Evolutionary conservation across 805 yeast genomes (phyloP), one percentile per base, ranked within the genome.

Genomic region (Schwanniomyces yamadae): DNA sequence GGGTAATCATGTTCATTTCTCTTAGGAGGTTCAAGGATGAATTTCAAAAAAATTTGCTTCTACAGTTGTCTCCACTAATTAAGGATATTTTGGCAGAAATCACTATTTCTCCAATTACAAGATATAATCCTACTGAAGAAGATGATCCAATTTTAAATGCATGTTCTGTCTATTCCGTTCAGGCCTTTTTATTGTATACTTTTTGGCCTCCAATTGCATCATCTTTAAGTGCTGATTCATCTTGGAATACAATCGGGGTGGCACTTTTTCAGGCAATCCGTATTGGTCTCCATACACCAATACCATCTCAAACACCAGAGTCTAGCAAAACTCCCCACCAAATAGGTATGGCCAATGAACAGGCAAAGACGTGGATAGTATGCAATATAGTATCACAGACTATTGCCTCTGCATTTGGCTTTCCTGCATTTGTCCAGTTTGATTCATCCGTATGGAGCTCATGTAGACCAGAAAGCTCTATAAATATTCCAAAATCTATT

Each of bases 191-290:
- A 18, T 65, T 91, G 2, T 88, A 85, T 59, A 83, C 97, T 0
- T 79, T 83, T 56, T 91, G 98, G 99, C 98, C 98, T 0, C 96
- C 97, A 3, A 73, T 90, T 24, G 87, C 96, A 0, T 88, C 98
- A 0, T 89, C 97, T 0, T 71, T 93, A 31, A 85, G 95, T 59
- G 96, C 98, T 0, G 98, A 93, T 55, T 84, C 96, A 6, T 84
- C 95, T 4, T 91, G 97, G 95, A 87, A 85, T 55, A 87, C 97
- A 1, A 82, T 88, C 15, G 98, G 97, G 0, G 81, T 87, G 30
- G 98, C 98, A 4, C 70, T 89, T 49, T 87, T 86, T 59, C 96
- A 88, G 54, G 98, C 97, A 0, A 83, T 90, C 22, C 67, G 97
- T 36, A 84, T 91, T 11, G 98, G 99, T 0, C 67, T 93, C 18